Evolutionary conservation across 192 early-diverging fungal species (phyloP), one percentile per base, ranked within the genome.

Genomic region (Entomortierella lignicola): DNA sequence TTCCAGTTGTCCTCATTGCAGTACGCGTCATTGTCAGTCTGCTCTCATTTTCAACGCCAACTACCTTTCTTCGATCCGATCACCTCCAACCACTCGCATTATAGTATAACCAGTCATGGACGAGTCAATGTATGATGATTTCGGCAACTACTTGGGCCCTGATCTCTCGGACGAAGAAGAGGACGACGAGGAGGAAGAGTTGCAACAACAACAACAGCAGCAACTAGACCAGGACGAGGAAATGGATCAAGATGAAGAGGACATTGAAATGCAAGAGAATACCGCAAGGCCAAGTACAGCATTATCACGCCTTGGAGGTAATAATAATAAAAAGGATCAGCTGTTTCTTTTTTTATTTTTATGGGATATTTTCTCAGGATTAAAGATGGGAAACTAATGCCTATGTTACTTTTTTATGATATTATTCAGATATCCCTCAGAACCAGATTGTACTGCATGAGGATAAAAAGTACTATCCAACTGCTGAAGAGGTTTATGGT

Each of bases 101-200:
- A 32, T 18, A 57, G 12, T 20, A 71, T 57, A 74, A 29, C 56
- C 48, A 60, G 80, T 41, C 73, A 94, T 94, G 93, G 92, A 93
- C 67, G 92, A 90, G 69, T 87, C 89, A 53, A 82, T 91, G 30
- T 96, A 94, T 69, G 94, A 96, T 83, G 94, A 96, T 81, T 96
- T 95, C 85, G 97, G 98, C 64, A 99, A 99, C 89, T 99, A 99
- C 86, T 93, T 99, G 82, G 98, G 98, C 21, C 94, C 96, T 39
- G 96, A 98, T 62, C 85, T 98, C 37, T 93, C 92, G 27, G 89
- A 91, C 51, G 88, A 89, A 21, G 90, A 89, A 34, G 87, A 87
- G 27, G 81, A 77, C 37, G 85, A 81, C 27, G 91, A 89, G 34
- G 69, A 82, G 47, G 80, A 88, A 55, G 61, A 69, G 30, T 55